Percentiles rank a stretch among this genome's conserved stretches.
Conservation (phyloP, 2,329 filamentous ascomycete species). For the Zarea fungicola region DNA sequence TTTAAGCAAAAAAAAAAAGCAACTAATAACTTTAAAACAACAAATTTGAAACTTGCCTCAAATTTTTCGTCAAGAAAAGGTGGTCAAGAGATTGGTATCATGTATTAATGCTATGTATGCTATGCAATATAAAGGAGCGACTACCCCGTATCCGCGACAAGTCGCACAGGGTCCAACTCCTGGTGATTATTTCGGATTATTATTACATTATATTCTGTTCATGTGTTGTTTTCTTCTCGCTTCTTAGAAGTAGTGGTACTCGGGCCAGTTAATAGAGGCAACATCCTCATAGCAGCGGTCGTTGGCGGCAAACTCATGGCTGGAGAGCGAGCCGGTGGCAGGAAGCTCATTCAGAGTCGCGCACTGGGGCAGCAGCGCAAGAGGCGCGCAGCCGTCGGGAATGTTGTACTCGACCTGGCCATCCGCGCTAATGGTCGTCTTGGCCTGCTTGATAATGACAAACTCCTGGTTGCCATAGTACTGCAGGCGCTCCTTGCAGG, state of each 20-base stretch:
- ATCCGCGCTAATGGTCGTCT: constrained; percentile 18
- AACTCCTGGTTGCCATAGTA: constrained; percentile 37
- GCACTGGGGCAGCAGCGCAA: constrained; percentile 41
- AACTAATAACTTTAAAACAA: not conserved
- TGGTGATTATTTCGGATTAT: not conserved
- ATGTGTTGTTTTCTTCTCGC: not conserved
- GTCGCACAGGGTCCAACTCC: too few species aligned
- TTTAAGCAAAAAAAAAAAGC: not conserved
- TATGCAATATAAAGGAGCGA: constrained; percentile 1
- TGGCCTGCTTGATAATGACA: constrained; percentile 34
- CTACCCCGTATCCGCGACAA: too few species aligned
- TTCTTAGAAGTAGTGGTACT: constrained; percentile 5
- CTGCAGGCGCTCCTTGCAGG: constrained; percentile 36
- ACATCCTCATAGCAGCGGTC: constrained; percentile 39
- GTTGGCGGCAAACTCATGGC: constrained; percentile 33
- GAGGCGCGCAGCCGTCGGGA: constrained; percentile 36
- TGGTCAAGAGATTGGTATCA: too few species aligned
- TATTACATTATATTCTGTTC: not conserved
- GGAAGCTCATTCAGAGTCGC: constrained; percentile 25
- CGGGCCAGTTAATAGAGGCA: constrained; percentile 31
- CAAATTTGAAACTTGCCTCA: too few species aligned
- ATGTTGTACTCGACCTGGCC: constrained; percentile 21
- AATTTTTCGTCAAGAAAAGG: too few species aligned
- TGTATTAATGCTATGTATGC: not conserved
- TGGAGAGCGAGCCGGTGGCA: constrained; percentile 27